These are phyloP conservation scores for Coemansia sp. DNA, from an alignment of 192 early-diverging fungal genomes.

Conservation along the genomic window DNA sequence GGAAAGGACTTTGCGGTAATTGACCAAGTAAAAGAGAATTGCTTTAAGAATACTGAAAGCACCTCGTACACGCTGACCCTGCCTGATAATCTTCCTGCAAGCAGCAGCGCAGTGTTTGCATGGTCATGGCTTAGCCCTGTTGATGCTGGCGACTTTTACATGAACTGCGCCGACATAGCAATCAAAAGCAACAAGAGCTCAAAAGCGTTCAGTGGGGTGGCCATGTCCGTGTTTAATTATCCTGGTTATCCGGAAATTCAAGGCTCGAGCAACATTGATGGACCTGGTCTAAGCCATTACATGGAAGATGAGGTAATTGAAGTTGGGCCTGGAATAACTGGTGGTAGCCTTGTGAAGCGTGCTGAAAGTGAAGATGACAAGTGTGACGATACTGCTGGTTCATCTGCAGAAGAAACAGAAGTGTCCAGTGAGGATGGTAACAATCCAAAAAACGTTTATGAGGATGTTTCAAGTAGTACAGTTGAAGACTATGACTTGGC, in stretches of 20 bases:
- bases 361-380: conserved; percentile 17
- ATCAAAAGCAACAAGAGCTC: conserved; percentile 16
- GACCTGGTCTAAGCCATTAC: conserved; percentile 10
- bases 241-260: conserved; percentile 13
- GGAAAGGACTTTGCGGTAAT: conserved; percentile 62
- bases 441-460: conserved; percentile 25
- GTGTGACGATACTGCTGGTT: neutral
- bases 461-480: conserved; percentile 9
- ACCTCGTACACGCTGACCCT: conserved; percentile 42
- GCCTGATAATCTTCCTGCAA: conserved; percentile 47
- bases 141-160: conserved; percentile 63
- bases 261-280: neutral
- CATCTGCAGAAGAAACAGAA: conserved; percentile 28
- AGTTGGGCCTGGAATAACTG: neutral
- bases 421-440: conserved; percentile 24
- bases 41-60: conserved; percentile 22
- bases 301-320: conserved; percentile 4
- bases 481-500: neutral
- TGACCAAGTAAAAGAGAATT: conserved; percentile 40
- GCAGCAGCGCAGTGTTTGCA: conserved; percentile 56
- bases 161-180: conserved; percentile 38
- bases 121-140: conserved; percentile 64
- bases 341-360: conserved; percentile 13
- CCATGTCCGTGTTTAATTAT: conserved; percentile 31
- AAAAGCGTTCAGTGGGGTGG: conserved; percentile 20